Evolutionary conservation across 805 yeast species (phyloP).

Genomic region (Candida broadrunensis): DNA sequence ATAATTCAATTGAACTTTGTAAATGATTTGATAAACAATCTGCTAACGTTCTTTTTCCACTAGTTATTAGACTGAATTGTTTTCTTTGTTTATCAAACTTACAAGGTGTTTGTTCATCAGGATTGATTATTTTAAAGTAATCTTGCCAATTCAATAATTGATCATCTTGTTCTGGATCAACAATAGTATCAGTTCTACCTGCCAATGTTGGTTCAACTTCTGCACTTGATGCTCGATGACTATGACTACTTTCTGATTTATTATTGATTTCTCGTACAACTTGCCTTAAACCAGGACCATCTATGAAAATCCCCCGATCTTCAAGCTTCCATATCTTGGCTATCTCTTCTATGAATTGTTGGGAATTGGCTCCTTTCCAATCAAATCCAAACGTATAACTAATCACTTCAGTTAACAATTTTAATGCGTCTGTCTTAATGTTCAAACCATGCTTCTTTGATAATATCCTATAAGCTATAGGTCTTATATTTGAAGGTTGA

Average conservation of each 20-base stretch:
- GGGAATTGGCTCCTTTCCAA: conserved; percentile 73
- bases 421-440: conserved; percentile 81
- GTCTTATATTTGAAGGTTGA: conserved; percentile 80
- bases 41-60: conserved; percentile 1
- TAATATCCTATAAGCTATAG: conserved; percentile 83
- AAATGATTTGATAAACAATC: conserved; percentile 13
- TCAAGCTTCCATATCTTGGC: conserved; percentile 86
- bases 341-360: conserved; percentile 67
- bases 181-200: conserved; percentile 21
- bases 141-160: conserved; percentile 62
- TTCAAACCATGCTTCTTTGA: conserved; percentile 92
- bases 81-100: conserved; percentile 59
- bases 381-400: conserved; percentile 79
- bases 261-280: conserved; percentile 56
- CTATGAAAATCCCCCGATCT: conserved; percentile 82
- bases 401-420: conserved; percentile 66
- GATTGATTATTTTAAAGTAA: conserved; percentile 63
- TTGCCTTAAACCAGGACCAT: conserved; percentile 63
- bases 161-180: conserved; percentile 16
- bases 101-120: conserved; percentile 62
- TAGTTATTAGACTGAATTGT: conserved; percentile 48
- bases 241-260: conserved; percentile 8
- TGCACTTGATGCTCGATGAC: background rate
- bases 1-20: conserved; percentile 33
- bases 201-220: conserved; percentile 10